phyloP scores from a whole-genome alignment of 2,329 filamentous ascomycete genomes.

The Sporothrix globosa region DNA sequence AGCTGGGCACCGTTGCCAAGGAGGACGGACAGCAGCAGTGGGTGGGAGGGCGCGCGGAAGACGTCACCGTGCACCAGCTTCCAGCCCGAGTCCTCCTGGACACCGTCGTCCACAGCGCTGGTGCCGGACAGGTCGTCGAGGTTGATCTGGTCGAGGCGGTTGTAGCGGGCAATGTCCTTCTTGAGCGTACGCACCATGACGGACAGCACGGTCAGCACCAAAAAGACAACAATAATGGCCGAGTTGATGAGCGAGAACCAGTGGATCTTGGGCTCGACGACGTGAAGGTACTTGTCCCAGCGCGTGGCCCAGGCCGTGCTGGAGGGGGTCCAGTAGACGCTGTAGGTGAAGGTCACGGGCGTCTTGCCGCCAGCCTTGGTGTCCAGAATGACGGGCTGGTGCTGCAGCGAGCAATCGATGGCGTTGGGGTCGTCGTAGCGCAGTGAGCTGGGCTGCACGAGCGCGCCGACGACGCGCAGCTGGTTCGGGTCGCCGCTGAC shows the following conservation, averaged over 20 bases:
- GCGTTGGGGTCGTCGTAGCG: slow-evolving; percentile 59
- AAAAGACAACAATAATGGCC: slow-evolving; percentile 88
- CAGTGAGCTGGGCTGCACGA: slow-evolving; percentile 79
- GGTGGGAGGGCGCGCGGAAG: slow-evolving; percentile 83
- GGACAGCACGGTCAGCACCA: slow-evolving; percentile 89
- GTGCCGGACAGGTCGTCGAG: slow-evolving; percentile 86
- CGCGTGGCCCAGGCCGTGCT: slow-evolving; percentile 90
- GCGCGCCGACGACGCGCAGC: slow-evolving; percentile 87
- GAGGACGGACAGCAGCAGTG: slow-evolving; percentile 82
- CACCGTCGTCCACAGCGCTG: slow-evolving; percentile 80
- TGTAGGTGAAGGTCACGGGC: slow-evolving; percentile 84
- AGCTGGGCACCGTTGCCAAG: slow-evolving; percentile 93
- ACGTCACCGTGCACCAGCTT: slow-evolving; percentile 98
- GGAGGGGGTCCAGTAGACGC: slow-evolving; percentile 84
- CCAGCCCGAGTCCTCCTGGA: slow-evolving; percentile 98
- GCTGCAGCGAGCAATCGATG: slow-evolving; percentile 65
- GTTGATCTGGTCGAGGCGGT: slow-evolving; percentile 87
- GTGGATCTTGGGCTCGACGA: slow-evolving; percentile 96
- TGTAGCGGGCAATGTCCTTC: slow-evolving; percentile 97
- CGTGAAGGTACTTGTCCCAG: slow-evolving; percentile 98
- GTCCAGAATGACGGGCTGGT: slow-evolving; percentile 64
- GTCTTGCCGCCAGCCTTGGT: slow-evolving; percentile 59
- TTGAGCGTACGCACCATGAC: slow-evolving; percentile 83
- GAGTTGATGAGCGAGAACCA: slow-evolving; percentile 99
- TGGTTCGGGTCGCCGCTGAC: slow-evolving; percentile 67